A percentile compares a stretch with the other conserved stretches of the same genome.
Evolutionary conservation across 345 rosid genomes (phyloP).

Genomic region (Euphorbia lathyris): DNA sequence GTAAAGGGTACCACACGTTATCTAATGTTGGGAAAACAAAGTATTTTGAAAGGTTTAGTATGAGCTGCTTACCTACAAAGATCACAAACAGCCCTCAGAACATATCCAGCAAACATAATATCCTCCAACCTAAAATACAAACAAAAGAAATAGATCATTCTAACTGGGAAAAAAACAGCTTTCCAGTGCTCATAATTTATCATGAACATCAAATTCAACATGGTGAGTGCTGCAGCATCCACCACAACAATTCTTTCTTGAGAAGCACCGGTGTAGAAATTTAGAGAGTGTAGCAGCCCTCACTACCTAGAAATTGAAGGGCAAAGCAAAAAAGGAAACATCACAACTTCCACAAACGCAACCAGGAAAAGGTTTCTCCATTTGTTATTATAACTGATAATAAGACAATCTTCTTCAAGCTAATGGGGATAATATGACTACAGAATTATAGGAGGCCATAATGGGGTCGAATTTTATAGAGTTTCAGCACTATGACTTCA

Average conservation of each 20-base stretch:
- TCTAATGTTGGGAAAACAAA: background rate
- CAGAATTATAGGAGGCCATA: background rate
- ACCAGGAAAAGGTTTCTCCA: background rate
- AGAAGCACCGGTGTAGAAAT: background rate
- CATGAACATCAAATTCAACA: background rate
- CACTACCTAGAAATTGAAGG: background rate
- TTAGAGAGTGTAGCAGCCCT: background rate
- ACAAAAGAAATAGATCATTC: background rate
- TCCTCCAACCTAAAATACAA: slow-evolving; percentile 26
- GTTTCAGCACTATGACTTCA: background rate
- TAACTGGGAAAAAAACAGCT: too few relatives aligned
- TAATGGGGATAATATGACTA: background rate
- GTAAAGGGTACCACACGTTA: background rate
- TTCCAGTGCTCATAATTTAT: background rate
- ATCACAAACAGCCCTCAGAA: slow-evolving; percentile 26
- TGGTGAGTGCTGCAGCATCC: background rate
- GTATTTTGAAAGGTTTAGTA: background rate
- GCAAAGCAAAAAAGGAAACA: background rate
- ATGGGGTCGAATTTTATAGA: background rate
- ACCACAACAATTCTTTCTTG: background rate
- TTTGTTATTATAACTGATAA: background rate
- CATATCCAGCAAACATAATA: slow-evolving; percentile 43
- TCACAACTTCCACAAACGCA: background rate
- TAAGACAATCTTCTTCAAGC: background rate
- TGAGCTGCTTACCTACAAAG: slow-evolving; percentile 26